Base-by-base conservation (phyloP, 2,329 filamentous ascomycete genomes). In the Parastagonospora avenae region DNA sequence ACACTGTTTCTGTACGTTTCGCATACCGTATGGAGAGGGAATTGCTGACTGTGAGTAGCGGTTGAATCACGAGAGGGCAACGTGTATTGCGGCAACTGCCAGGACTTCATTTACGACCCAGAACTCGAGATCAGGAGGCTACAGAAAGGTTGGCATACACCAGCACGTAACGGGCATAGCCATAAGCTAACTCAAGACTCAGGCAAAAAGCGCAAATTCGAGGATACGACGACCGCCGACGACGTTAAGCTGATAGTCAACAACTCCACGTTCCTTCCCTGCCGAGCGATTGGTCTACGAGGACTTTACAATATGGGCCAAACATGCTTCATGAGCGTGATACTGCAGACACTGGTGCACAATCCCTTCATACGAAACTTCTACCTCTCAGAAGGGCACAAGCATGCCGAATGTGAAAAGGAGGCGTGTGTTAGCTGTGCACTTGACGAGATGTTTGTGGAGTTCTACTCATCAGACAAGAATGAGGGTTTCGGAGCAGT, bases 241-340 rank as follows among this genome's bases (percentile, higher is more conserved):
- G 89, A 93, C 57, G 85, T 91, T 50, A 81, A 85, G 48, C 92
- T 90, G 63, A 88, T 96, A 57, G 83, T 86, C 35, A 81, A 81
- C 53, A 95, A 97, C 68, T 92, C 92, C 10, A 87, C 84, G 27
- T 84, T 86, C 50, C 87, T 90, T 6, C 89, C 91, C 10, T 97
- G 93, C 70, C 86, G 90, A 49, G 92, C 91, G 14, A 92, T 89
- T 60, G 93, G 94, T 8, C 84, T 97, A 33, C 86, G 94, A 31
- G 93, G 93, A 29, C 88, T 99, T 54, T 97, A 96, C 75, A 99
- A 97, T 68, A 93, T 96, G 72, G 94, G 93, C n/a, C 92, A 95
- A 51, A 97, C 94, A 9, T 99, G 93, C 78, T 99, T 97, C 75
- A 93, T 97, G 82, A 96, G 94, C 64, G 93, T 97, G 28, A 92